These are phyloP conservation scores for Ramaria sp. DNA, from an alignment of 768 basidiomycete species.

Conservation along the genomic window DNA sequence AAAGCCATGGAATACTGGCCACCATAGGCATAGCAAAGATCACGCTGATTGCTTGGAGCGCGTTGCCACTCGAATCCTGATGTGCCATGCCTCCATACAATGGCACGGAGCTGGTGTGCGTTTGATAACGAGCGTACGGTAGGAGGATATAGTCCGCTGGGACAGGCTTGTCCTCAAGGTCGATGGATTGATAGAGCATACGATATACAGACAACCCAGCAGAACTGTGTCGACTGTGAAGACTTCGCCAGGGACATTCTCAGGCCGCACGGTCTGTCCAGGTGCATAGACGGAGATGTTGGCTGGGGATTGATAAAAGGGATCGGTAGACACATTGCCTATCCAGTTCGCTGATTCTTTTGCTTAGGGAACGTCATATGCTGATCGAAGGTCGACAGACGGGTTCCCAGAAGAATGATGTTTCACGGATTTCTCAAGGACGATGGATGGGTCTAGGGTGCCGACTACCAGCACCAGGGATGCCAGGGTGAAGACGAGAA, in stretches of 20 bases:
- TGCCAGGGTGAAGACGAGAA: neutral
- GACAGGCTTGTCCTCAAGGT: neutral
- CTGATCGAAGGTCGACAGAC: neutral
- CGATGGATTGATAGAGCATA: constrained; percentile 1
- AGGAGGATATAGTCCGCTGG: constrained; percentile 1
- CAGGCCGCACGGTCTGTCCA: neutral
- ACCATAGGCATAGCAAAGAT: neutral
- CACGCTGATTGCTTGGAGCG: neutral
- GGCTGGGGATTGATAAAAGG: constrained; percentile 2
- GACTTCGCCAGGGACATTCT: neutral
- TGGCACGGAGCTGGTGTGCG: neutral
- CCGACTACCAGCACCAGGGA: neutral
- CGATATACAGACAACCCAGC: neutral
- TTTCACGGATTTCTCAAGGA: too few species aligned
- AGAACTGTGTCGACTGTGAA: neutral
- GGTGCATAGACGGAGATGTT: neutral
- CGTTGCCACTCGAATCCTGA: neutral
- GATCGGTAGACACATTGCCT: neutral
- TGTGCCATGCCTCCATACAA: constrained; percentile 4
- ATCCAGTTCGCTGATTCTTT: neutral
- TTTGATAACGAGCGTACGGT: neutral
- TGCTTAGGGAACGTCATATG: neutral
- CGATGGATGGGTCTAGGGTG: neutral
- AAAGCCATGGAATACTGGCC: constrained; percentile 3
- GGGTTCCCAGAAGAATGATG: too few species aligned